Conservation (phyloP, 768 basidiomycete species). For the Termitomyces sp. region DNA sequence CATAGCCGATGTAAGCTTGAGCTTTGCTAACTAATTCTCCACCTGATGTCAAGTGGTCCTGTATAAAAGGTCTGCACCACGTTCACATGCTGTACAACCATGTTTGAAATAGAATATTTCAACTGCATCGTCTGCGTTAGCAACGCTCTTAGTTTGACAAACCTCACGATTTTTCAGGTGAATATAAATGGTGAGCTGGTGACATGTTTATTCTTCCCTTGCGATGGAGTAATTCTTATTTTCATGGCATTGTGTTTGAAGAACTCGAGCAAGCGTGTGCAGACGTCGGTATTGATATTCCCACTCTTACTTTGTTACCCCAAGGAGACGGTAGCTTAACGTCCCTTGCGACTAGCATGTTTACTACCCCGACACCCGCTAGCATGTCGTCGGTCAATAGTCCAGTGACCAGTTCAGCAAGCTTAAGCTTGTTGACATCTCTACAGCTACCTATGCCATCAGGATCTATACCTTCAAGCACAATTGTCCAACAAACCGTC, state of each 20-base stretch:
- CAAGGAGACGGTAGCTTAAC: background rate
- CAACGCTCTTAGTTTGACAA: slow-evolving; percentile 20
- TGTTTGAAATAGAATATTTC: slow-evolving; percentile 37
- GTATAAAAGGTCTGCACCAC: slow-evolving; percentile 24
- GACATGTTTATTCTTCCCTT: background rate
- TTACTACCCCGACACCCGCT: background rate
- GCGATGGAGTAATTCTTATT: background rate
- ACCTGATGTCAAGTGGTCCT: background rate
- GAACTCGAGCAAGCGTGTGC: background rate
- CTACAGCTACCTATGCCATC: background rate
- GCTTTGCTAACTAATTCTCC: background rate
- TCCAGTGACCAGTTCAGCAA: background rate
- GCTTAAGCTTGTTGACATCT: background rate
- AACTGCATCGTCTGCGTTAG: slow-evolving; percentile 39
- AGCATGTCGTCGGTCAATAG: background rate
- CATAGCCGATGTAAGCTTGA: slow-evolving; percentile 18
- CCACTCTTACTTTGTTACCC: background rate
- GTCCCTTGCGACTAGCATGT: background rate
- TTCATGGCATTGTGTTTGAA: background rate
- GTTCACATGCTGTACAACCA: slow-evolving; percentile 34
- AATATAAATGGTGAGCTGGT: slow-evolving; percentile 16
- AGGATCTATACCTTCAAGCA: background rate
- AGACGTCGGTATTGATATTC: background rate
- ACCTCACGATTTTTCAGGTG: slow-evolving; percentile 21
- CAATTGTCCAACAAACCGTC: background rate